Conservation (phyloP, 306 rosid genomes). For the Glycine latifolia region DNA sequence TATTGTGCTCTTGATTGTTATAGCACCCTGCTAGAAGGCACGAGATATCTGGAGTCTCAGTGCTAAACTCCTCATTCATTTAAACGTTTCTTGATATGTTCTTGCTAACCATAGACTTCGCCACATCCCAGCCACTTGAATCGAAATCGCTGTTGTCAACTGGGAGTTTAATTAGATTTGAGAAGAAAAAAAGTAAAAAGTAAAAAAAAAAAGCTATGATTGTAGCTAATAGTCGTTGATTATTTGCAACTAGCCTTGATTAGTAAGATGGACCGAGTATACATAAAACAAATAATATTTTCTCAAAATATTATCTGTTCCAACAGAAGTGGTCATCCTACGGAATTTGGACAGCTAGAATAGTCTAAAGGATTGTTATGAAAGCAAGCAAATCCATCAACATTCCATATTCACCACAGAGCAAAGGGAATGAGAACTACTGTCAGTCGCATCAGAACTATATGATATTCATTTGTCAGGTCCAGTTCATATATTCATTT, state of each 20-base stretch:
- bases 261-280: not conserved
- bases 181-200: not conserved
- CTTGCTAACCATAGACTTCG: not conserved
- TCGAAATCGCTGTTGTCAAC: not conserved
- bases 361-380: not conserved
- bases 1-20: too few relatives aligned
- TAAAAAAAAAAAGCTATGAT: not conserved
- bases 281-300: not conserved
- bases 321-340: not conserved
- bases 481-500: constrained; percentile 5
- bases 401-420: not conserved
- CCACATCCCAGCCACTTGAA: not conserved
- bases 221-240: not conserved
- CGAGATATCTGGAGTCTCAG: not conserved
- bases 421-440: constrained; percentile 8
- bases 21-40: too few relatives aligned
- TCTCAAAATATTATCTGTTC: not conserved
- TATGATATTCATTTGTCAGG: not conserved
- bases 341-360: not conserved
- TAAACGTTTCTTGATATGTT: not conserved
- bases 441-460: too few relatives aligned
- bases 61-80: not conserved
- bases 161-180: not conserved
- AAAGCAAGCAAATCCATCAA: not conserved
- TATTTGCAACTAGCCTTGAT: not conserved